A percentile compares a stretch with the other conserved stretches of the same genome.
Conservation (phyloP, 345 rosid genomes). For the Lepidium sativum region DNA sequence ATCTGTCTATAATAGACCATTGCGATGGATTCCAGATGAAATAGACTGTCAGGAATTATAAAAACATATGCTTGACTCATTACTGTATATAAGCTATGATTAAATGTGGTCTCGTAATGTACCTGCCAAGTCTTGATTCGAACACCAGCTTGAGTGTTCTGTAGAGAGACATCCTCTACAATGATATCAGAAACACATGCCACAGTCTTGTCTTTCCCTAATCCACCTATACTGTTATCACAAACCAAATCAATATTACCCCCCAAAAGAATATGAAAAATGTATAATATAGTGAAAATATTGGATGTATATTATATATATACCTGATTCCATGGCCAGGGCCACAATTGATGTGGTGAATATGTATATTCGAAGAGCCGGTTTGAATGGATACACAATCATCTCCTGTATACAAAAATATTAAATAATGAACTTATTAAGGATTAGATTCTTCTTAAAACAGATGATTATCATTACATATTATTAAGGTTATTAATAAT, state of each 20-base stretch:
- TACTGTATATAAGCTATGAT: neutral
- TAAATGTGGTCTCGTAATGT: neutral
- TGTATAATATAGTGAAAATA: neutral
- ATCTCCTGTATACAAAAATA: constrained; percentile 44
- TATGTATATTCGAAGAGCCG: constrained; percentile 68
- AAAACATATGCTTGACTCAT: too few species aligned
- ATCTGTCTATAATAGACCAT: too few species aligned
- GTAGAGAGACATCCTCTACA: constrained; percentile 47
- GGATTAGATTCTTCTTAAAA: neutral
- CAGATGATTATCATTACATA: neutral
- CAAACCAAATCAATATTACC: neutral
- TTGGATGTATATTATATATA: neutral
- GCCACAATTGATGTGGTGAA: constrained; percentile 72
- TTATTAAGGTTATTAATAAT: neutral
- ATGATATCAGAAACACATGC: constrained; percentile 69
- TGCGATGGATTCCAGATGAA: too few species aligned
- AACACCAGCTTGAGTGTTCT: constrained; percentile 58
- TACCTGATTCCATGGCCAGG: constrained; percentile 95
- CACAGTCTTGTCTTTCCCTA: constrained; percentile 61
- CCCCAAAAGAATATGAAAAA: neutral
- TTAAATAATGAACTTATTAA: neutral
- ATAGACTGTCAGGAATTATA: too few species aligned
- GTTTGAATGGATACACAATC: constrained; percentile 89
- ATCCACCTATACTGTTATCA: constrained; percentile 55
- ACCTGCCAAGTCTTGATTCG: constrained; percentile 98